Conservation (phyloP, 257 asterid genomes). For the Ophiorrhiza pumila region DNA sequence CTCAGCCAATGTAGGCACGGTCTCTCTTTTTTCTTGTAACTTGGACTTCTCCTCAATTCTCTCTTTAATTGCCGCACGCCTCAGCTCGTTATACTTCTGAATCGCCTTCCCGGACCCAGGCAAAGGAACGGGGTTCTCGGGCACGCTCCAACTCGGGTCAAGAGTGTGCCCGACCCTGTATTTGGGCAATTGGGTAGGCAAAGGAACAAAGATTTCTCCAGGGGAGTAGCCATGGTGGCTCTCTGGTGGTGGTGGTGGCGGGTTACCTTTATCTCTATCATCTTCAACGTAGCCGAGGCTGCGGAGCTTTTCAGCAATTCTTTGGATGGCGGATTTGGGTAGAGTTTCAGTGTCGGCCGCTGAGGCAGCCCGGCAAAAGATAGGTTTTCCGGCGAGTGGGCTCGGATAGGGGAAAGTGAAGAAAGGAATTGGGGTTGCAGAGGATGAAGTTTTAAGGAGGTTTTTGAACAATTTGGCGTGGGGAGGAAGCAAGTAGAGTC, state of each 20-base stretch:
- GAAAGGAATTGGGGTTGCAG: slow-evolving; percentile 10
- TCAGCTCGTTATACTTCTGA: slow-evolving; percentile 58
- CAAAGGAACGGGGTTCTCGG: slow-evolving; percentile 75
- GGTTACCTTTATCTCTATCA: slow-evolving; percentile 14
- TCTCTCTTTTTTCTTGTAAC: slow-evolving; percentile 48
- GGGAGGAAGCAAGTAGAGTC: slow-evolving; percentile 10
- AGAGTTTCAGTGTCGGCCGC: slow-evolving; percentile 38
- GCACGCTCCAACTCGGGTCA: slow-evolving; percentile 96
- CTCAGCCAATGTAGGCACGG: slow-evolving; percentile 81
- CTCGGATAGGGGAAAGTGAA: slow-evolving; percentile 22
- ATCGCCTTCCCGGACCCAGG: slow-evolving; percentile 76
- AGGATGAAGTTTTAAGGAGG: slow-evolving; percentile 25
- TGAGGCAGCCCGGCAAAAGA: slow-evolving; percentile 39
- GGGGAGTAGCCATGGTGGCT: slow-evolving; percentile 43
- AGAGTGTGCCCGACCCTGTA: slow-evolving; percentile 85
- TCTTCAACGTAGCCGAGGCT: slow-evolving; percentile 82
- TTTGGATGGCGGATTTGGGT: slow-evolving; percentile 67
- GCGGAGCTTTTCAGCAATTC: slow-evolving; percentile 88
- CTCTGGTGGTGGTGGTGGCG: not conserved
- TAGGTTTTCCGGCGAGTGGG: slow-evolving; percentile 24
- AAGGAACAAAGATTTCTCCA: slow-evolving; percentile 79
- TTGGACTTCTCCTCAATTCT: slow-evolving; percentile 54
- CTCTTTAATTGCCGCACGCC: slow-evolving; percentile 53
- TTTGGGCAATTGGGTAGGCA: slow-evolving; percentile 67
- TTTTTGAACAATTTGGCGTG: slow-evolving; percentile 25